These are phyloP conservation scores for Porcisia hertigi DNA, from an alignment of 208 protist genomes.

Conservation along the genomic window DNA sequence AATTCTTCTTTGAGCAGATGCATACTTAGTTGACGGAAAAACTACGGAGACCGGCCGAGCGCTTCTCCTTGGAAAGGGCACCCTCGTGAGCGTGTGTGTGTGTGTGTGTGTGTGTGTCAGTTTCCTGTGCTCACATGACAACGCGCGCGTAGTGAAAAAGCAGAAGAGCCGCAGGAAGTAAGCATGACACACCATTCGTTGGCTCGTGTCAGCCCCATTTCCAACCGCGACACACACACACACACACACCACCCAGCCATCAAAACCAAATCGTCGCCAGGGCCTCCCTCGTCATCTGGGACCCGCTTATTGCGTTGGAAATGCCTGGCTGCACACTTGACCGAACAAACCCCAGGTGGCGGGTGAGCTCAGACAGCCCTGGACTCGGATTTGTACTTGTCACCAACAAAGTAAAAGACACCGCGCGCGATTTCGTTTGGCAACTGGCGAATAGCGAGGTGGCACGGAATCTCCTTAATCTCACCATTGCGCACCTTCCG, in stretches of 20 bases:
- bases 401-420: conserved; percentile 86
- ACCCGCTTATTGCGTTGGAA: not conserved
- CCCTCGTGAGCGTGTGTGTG: not conserved
- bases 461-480: conserved; percentile 87
- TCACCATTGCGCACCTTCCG: conserved; percentile 42
- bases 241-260: not conserved
- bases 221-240: not conserved
- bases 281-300: not conserved
- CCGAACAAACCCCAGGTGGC: too few relatives aligned
- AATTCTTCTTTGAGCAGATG: not conserved
- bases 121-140: too few relatives aligned
- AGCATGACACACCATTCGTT: not conserved
- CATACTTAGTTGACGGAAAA: not conserved
- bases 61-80: not conserved
- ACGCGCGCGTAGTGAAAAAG: not conserved
- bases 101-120: not conserved
- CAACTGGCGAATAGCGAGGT: conserved; percentile 81
- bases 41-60: not conserved
- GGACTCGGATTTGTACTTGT: conserved; percentile 61
- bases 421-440: conserved; percentile 86
- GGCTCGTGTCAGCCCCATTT: not conserved
- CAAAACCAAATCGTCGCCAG: not conserved
- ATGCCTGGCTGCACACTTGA: not conserved
- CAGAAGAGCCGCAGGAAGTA: not conserved
- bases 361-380: not conserved